A percentile compares a stretch with the other conserved stretches of the same genome.
phyloP scores from a whole-genome alignment of 345 rosid genomes.

The Abelmoschus esculentus region DNA sequence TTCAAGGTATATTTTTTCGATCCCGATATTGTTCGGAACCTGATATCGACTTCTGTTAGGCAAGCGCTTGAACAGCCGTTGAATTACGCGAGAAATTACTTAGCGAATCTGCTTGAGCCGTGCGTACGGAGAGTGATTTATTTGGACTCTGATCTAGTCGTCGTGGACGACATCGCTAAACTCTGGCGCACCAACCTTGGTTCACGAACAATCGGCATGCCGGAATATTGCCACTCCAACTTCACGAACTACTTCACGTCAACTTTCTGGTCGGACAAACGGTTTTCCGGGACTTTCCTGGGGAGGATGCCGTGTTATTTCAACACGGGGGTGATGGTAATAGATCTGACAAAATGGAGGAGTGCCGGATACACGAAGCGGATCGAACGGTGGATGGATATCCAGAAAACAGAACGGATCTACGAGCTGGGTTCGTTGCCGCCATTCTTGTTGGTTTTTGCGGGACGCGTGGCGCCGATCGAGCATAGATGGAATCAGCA shows the following conservation, averaged over 20 bases:
- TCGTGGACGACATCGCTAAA: slow-evolving; percentile 76
- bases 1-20: slow-evolving; percentile 82
- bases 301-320: slow-evolving; percentile 76
- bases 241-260: slow-evolving; percentile 80
- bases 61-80: slow-evolving; percentile 93
- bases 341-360: slow-evolving; percentile 88
- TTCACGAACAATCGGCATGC: slow-evolving; percentile 79
- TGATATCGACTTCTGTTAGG: slow-evolving; percentile 82
- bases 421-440: slow-evolving; percentile 93
- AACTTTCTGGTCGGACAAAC: slow-evolving; percentile 54
- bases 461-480: slow-evolving; percentile 84
- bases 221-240: slow-evolving; percentile 94
- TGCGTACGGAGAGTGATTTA: slow-evolving; percentile 82
- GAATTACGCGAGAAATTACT: slow-evolving; percentile 85
- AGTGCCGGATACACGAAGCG: slow-evolving; percentile 54
- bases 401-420: slow-evolving; percentile 75
- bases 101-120: slow-evolving; percentile 76
- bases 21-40: slow-evolving; percentile 56
- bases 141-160: slow-evolving; percentile 83
- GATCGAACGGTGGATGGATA: slow-evolving; percentile 97
- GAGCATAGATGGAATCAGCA: slow-evolving; percentile 98
- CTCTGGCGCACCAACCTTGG: slow-evolving; percentile 64
- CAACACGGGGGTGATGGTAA: slow-evolving; percentile 94
- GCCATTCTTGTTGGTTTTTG: slow-evolving; percentile 74
- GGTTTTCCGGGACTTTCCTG: slow-evolving; percentile 39